phyloP scores from a whole-genome alignment of 2,329 filamentous ascomycete genomes.

The Blastomyces percursus region DNA sequence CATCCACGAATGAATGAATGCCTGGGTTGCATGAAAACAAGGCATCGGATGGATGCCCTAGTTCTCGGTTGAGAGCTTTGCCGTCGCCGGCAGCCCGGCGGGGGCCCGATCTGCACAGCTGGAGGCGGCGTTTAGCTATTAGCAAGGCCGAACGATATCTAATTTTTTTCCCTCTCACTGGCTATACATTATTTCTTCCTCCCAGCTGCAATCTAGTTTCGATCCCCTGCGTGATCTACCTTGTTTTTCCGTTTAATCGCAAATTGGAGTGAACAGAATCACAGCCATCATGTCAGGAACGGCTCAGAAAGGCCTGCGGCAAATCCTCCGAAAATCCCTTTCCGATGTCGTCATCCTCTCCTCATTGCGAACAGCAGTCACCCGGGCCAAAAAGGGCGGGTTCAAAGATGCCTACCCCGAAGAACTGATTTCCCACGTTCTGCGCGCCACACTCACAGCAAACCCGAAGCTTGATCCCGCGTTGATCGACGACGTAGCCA shows the following conservation, averaged over 20 bases:
- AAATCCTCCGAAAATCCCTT: slow-evolving; percentile 66
- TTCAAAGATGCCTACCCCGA: slow-evolving; percentile 86
- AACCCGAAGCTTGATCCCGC: slow-evolving; percentile 62
- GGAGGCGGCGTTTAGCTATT: not conserved
- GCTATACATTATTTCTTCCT: not conserved
- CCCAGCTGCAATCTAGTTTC: not conserved
- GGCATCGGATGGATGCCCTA: not conserved
- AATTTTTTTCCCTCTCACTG: not conserved
- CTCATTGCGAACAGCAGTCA: slow-evolving; percentile 78
- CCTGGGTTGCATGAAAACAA: not conserved
- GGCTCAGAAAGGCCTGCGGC: slow-evolving; percentile 55
- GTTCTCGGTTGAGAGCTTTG: not conserved
- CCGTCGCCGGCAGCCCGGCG: not conserved
- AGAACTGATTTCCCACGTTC: slow-evolving; percentile 59
- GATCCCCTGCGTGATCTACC: not conserved
- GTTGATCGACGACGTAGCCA: slow-evolving; percentile 65
- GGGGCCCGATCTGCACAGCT: not conserved
- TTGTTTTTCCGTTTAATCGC: not conserved
- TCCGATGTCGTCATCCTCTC: slow-evolving; percentile 82
- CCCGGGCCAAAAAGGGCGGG: slow-evolving; percentile 68
- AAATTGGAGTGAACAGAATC: not conserved
- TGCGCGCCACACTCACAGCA: slow-evolving; percentile 57
- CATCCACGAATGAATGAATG: not conserved
- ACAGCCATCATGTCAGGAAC: slow-evolving; percentile 34
- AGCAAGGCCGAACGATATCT: not conserved